phyloP scores from a whole-genome alignment of 768 basidiomycete genomes.

The Exidia glandulosa region DNA sequence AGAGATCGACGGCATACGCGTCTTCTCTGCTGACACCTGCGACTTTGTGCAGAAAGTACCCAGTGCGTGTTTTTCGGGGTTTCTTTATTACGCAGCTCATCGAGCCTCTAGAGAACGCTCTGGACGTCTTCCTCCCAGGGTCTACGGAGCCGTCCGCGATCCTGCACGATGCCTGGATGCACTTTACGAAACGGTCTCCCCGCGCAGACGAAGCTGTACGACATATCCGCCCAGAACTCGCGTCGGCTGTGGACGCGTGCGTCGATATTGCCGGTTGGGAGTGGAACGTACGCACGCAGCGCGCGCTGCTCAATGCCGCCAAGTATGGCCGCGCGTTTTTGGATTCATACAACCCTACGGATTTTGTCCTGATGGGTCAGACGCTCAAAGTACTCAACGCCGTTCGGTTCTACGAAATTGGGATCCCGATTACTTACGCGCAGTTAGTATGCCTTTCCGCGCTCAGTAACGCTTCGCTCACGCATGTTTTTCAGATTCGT shows the following conservation, averaged over 20 bases:
- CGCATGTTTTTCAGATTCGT: slow-evolving; percentile 47
- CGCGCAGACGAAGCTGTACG: slow-evolving; percentile 91
- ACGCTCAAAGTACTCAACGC: slow-evolving; percentile 90
- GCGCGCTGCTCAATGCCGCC: slow-evolving; percentile 80
- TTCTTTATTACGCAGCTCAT: neutral
- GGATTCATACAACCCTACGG: slow-evolving; percentile 84
- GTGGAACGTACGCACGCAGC: slow-evolving; percentile 86
- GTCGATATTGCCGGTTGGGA: slow-evolving; percentile 90
- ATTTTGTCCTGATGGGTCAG: slow-evolving; percentile 89
- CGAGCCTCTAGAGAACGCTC: slow-evolving; percentile 46
- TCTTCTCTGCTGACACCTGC: slow-evolving; percentile 66
- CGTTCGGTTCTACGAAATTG: slow-evolving; percentile 82
- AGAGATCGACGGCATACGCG: slow-evolving; percentile 83
- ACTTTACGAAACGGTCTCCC: slow-evolving; percentile 71
- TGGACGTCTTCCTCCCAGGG: slow-evolving; percentile 84
- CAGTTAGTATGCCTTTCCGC: slow-evolving; percentile 45
- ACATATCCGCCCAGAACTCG: slow-evolving; percentile 76
- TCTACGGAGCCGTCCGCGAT: slow-evolving; percentile 88
- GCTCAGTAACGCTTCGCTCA: neutral
- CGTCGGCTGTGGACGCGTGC: slow-evolving; percentile 79
- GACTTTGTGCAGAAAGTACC: slow-evolving; percentile 94
- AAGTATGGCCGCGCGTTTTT: slow-evolving; percentile 92
- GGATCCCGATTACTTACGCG: slow-evolving; percentile 83
- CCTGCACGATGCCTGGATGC: slow-evolving; percentile 85
- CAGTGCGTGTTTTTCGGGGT: slow-evolving; percentile 31